These are phyloP conservation scores for Nothophoma quercina DNA, from an alignment of 2,329 filamentous ascomycete species.

Conservation along the genomic window DNA sequence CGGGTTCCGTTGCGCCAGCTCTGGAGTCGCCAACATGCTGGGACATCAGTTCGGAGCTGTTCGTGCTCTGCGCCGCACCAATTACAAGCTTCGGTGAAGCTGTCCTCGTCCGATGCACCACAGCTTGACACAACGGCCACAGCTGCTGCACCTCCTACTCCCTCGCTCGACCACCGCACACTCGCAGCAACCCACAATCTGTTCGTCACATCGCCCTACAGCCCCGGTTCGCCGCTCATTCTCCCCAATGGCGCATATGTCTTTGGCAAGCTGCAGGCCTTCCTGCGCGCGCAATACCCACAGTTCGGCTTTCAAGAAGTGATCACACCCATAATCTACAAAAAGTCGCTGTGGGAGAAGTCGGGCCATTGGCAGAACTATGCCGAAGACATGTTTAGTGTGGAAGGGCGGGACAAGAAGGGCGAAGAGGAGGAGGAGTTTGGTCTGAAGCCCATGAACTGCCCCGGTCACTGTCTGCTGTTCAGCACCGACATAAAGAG, in stretches of 20 bases:
- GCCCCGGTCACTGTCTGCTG: conserved; percentile 85
- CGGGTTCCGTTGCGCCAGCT: conserved; percentile 14
- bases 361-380: conserved; percentile 91
- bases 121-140: conserved; percentile 41
- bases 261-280: conserved; percentile 83
- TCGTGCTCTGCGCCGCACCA: conserved; percentile 45
- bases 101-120: conserved; percentile 29
- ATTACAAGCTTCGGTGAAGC: conserved; percentile 32
- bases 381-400: conserved; percentile 90
- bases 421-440: conserved; percentile 72
- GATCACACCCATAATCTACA: conserved; percentile 89
- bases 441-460: conserved; percentile 92
- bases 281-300: conserved; percentile 83
- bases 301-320: conserved; percentile 89
- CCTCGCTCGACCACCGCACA: conserved; percentile 59
- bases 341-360: conserved; percentile 83
- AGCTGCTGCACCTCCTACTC: conserved; percentile 44
- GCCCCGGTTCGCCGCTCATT: conserved; percentile 85
- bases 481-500: conserved; percentile 77
- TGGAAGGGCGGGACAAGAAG: conserved; percentile 63
- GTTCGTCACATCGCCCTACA: conserved; percentile 80
- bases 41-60: conserved; percentile 29
- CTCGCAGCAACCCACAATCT: conserved; percentile 69
- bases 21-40: conserved; percentile 15
- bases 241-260: conserved; percentile 81